Conservation (phyloP, 2,329 filamentous ascomycete genomes). For the Acarospora socialis region DNA sequence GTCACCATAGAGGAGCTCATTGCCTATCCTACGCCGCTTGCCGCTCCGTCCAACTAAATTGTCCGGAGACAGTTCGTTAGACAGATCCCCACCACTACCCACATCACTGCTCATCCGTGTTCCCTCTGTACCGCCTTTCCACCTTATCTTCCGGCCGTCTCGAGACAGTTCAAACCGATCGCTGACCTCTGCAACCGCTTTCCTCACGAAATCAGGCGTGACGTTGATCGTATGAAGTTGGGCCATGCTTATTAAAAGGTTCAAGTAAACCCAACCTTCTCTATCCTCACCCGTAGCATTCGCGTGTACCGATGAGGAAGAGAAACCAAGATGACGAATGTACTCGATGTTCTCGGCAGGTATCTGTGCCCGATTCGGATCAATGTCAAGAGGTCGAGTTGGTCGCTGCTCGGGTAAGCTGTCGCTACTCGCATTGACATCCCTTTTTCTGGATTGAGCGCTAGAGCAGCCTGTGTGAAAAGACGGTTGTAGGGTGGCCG, state of each 20-base stretch:
- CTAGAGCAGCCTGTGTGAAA: background rate
- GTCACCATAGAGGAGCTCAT: too few relatives aligned
- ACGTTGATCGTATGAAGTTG: conserved; percentile 78
- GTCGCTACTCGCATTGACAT: conserved; percentile 7
- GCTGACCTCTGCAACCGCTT: conserved; percentile 55
- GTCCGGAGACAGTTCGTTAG: conserved; percentile 28
- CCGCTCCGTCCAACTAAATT: too few relatives aligned
- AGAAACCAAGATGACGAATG: conserved; percentile 18
- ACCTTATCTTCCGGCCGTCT: conserved; percentile 66
- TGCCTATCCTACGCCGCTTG: too few relatives aligned
- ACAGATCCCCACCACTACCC: conserved; percentile 38
- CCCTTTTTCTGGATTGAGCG: conserved; percentile 3
- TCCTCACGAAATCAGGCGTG: conserved; percentile 60
- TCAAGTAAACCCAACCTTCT: conserved; percentile 69
- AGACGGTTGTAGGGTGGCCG: background rate
- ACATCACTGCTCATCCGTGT: conserved; percentile 54
- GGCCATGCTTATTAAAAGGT: conserved; percentile 65
- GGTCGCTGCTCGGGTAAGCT: conserved; percentile 54
- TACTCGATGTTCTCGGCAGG: conserved; percentile 60
- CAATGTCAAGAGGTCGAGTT: conserved; percentile 61
- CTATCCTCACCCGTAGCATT: conserved; percentile 34
- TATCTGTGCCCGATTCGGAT: conserved; percentile 61
- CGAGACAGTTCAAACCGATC: conserved; percentile 61
- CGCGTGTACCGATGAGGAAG: conserved; percentile 38
- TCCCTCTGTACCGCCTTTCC: conserved; percentile 54